Evolutionary conservation across 1,284 basidiomycete species (phyloP).

Genomic region (Rugosomyces carneus): DNA sequence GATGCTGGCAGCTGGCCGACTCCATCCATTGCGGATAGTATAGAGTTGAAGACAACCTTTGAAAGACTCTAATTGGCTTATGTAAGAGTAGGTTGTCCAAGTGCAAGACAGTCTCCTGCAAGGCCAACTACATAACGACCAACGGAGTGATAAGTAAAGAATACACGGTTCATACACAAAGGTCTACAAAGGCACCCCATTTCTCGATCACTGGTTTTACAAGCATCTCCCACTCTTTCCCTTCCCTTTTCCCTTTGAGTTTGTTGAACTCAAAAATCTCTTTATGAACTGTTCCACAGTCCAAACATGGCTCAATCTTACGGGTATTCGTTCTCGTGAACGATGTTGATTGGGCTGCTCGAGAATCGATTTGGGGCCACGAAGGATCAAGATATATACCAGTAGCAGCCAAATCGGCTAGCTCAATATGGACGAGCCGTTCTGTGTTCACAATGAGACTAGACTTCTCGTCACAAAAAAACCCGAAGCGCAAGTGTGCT

Average conservation of each 20-base stretch:
- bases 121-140: too few relatives aligned
- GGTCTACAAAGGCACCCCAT: constrained; percentile 61
- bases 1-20: constrained; percentile 6
- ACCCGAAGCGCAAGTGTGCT: neutral
- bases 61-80: neutral
- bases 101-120: too few relatives aligned
- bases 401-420: constrained; percentile 57
- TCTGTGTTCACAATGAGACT: constrained; percentile 32
- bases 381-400: constrained; percentile 50
- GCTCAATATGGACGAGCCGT: constrained; percentile 69
- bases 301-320: constrained; percentile 23
- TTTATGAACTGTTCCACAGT: constrained; percentile 58
- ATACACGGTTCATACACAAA: constrained; percentile 31
- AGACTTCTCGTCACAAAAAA: neutral
- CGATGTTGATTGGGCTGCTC: constrained; percentile 10
- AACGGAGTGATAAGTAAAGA: too few relatives aligned
- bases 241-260: constrained; percentile 45
- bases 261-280: constrained; percentile 72
- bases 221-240: constrained; percentile 66
- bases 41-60: neutral
- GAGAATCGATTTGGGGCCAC: constrained; percentile 29
- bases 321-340: constrained; percentile 9
- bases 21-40: constrained; percentile 11
- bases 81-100: neutral
- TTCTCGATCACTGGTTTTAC: constrained; percentile 70